Base-by-base conservation (phyloP, 768 basidiomycete species). In the Mycena amicta region DNA sequence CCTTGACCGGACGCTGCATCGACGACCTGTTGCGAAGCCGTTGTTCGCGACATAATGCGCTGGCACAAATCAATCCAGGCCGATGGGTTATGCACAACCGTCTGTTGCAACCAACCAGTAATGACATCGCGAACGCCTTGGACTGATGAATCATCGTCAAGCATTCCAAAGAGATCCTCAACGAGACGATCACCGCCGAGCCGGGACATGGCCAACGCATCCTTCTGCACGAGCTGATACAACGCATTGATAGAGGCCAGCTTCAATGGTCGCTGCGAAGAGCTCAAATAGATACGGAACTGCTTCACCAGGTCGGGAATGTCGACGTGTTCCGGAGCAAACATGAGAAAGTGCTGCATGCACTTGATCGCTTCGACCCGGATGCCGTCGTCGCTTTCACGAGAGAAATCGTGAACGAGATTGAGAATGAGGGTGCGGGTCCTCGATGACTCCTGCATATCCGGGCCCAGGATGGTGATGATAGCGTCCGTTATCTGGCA, bases 21-120 rank as follows among this genome's bases (percentile, higher is more conserved):
- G 1, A 82, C 80, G 15, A 83, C 84, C 66, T 86, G 88, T 66
- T 90, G 92, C 2, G 89, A 87, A 1, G 91, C 92, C 4, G 93
- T 94, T 12, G 94, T 95, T 11, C 92, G 83, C 5, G 92, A 88
- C 94, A 99, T 98, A 68, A 99, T 98, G 25, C 94, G 80, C 71
- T 98, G 96, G 67, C 96, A 98, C 1, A 98, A 80, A 68, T 95
- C 95, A 55, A 99, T 97, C 97, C 97, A 99, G 1, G 95, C 97
- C 0, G 91, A 94, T 0, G 97, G 96, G 60, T 95, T 92, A 56
- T 92, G 85, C 20, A 92, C 81, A 1, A 93, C 95, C 0, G 97
- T 98, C 71, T 99, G 97, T 61, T 90, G 86, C 5, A 98, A 78
- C 97, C 97, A 99, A 62, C 90, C 93, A 13, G 84, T 79, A 65